These are phyloP conservation scores for Neoboletus magnificus DNA, from an alignment of 768 basidiomycete genomes.

Conservation along the genomic window DNA sequence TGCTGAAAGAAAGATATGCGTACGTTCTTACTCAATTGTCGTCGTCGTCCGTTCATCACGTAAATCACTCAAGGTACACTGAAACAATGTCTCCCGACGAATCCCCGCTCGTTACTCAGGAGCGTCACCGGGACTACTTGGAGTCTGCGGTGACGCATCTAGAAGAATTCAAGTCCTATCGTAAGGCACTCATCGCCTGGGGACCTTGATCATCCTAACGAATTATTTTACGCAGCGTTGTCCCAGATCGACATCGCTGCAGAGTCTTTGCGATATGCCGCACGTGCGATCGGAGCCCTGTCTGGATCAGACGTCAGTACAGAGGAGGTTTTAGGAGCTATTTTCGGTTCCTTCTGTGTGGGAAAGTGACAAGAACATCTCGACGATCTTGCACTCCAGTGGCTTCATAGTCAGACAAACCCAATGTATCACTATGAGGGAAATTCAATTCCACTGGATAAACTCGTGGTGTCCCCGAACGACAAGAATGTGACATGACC, in stretches of 20 bases:
- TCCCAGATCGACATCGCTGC: slow-evolving; percentile 80
- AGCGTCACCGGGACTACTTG: slow-evolving; percentile 76
- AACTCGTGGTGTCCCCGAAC: neutral
- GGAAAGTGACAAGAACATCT: slow-evolving; percentile 53
- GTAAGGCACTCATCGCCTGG: slow-evolving; percentile 18
- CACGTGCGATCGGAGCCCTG: slow-evolving; percentile 79
- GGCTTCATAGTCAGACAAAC: neutral
- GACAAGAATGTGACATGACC: neutral
- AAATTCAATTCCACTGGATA: neutral
- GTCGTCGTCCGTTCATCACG: neutral
- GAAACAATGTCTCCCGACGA: slow-evolving; percentile 18
- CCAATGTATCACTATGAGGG: slow-evolving; percentile 2
- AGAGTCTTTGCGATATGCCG: slow-evolving; percentile 86
- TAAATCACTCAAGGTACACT: slow-evolving; percentile 12
- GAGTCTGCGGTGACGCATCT: slow-evolving; percentile 50
- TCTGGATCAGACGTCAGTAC: slow-evolving; percentile 69
- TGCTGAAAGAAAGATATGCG: slow-evolving; percentile 36
- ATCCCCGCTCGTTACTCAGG: slow-evolving; percentile 70
- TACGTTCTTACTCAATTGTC: slow-evolving; percentile 3
- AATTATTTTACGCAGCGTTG: slow-evolving; percentile 38
- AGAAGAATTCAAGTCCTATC: slow-evolving; percentile 30
- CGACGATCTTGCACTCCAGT: neutral
- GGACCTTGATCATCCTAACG: neutral
- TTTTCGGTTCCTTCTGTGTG: slow-evolving; percentile 88
- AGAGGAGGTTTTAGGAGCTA: slow-evolving; percentile 78